Base-by-base conservation (phyloP, 371 early-diverging fungal species). In the Apophysomyces ossiformis region DNA sequence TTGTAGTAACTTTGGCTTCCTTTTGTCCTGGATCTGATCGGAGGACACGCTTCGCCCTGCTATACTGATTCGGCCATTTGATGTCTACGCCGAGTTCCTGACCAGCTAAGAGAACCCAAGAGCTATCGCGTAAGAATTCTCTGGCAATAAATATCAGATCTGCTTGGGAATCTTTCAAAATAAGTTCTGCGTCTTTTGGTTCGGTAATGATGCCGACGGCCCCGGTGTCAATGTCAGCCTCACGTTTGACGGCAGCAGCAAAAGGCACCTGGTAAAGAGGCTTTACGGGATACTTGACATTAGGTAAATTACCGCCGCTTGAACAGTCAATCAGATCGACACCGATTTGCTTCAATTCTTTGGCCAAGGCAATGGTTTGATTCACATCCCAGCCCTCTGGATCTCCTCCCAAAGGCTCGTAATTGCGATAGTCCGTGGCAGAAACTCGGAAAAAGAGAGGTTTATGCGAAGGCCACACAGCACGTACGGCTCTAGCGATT, bases 361-460 rank as follows among this genome's bases (percentile, higher is more conserved):
- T 78, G 21, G 86, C 76, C 26, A 93, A 76, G 32, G 77, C 73
- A 4, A 90, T 75, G 5, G 89, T 83, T 46, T 95, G 92, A 32
- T 90, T 84, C 2, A 85, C 62, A 26, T 79, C 85, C 92, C 92
- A 90, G 5, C 85, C 84, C n/a, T 69, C 60, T 18, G 59, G 63
- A 60, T 71, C 75, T 1, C 57, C 44, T 35, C 63, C 58, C 60
- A 81, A 16, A 41, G 77, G 38, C 37, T 79, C 70, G 8, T 57
- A 54, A 32, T 79, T 77, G n/a, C 76, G 69, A 11, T 81, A 88
- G 58, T 96, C 95, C 1, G 88, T 77, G 35, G 85, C 82, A 7
- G 93, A 95, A 2, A 96, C 62, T 37, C 96, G 88, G 61, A 93
- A 82, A 67, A 92, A 94, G 43, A 95, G 72, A 0, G 96, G 93